Conservation (phyloP, 352 stramenopile genomes). For the Globisporangium alternatum region DNA sequence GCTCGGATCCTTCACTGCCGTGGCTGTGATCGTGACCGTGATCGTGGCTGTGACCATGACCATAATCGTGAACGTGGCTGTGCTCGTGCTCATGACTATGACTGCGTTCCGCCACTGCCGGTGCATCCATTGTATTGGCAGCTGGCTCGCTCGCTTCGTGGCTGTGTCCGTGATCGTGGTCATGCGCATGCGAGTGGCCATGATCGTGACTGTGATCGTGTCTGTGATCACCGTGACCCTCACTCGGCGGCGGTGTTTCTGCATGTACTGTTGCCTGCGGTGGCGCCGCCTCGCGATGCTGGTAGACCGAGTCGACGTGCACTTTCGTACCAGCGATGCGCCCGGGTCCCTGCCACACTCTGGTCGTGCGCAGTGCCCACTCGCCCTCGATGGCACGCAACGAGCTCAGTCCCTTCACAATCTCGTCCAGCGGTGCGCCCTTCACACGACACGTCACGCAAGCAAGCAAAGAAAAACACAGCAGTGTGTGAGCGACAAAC, state of each 20-base stretch:
- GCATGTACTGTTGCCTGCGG: constrained; percentile 11
- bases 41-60: neutral
- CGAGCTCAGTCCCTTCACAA: constrained; percentile 57
- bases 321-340: constrained; percentile 90
- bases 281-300: constrained; percentile 55
- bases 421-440: constrained; percentile 55
- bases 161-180: constrained; percentile 21
- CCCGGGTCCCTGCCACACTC: constrained; percentile 84
- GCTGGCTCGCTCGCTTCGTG: constrained; percentile 16
- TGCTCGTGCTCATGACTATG: neutral
- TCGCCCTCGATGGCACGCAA: constrained; percentile 75
- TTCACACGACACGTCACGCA: constrained; percentile 12
- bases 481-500: no score
- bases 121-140: no score
- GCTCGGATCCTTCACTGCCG: constrained; percentile 37
- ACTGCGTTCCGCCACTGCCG: no score
- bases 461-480: no score
- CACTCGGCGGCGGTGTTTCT: neutral
- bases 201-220: neutral
- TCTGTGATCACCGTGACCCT: neutral
- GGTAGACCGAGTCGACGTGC: constrained; percentile 84
- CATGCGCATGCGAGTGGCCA: neutral
- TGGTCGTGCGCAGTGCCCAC: constrained; percentile 72
- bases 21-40: constrained; percentile 39
- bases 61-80: neutral